Base-by-base conservation (phyloP, 2,329 filamentous ascomycete species). In the Cladosporium sp. region DNA sequence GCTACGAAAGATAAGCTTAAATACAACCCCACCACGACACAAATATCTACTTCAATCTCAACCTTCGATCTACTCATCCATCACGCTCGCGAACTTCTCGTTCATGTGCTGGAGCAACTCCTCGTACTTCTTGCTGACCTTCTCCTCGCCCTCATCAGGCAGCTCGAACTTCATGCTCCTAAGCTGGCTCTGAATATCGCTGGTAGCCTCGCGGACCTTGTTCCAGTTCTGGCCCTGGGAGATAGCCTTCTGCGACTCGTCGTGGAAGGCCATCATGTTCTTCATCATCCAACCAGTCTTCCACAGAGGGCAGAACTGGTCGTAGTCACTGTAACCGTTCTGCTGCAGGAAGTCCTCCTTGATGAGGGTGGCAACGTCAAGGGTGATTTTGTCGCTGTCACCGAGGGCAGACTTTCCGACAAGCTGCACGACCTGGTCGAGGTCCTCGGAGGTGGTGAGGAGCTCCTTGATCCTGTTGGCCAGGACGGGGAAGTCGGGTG, bases 231-330 rank as follows among this genome's bases (percentile, higher is more conserved):
- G 91, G 68, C 95, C 95, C 80, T 97, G 92, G 6, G 91, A 86
- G 76, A 99, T 87, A 7, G 92, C 93, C 87, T 97, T 98, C 80
- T 98, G 94, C 28, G 92, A 90, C 84, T 99, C 95, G 75, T 99
- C 96, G 78, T 97, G 92, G 87, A 94, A 99, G 66, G 90, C 92
- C 85, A 99, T 92, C 89, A 99, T 98, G 70, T 92, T 90, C 87
- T 96, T 97, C 95, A 99, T 99, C 95, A 99, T 98, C 90, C 95
- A 99, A 80, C 96, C 91, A 0, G 95, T 99, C 90, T 99, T 99
- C 95, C 95, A 99, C 76, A 99, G 87, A 59, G 95, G 95, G 78
- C 95, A 99, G 88, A 96, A 99, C 83, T 98, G 93, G 78, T 99
- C 95, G 79, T 99, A 98, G 81, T 98, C 92, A 72, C 91, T 95